Evolutionary conservation across 345 rosid species (phyloP).

Genomic region (Ceriops zippeliana): DNA sequence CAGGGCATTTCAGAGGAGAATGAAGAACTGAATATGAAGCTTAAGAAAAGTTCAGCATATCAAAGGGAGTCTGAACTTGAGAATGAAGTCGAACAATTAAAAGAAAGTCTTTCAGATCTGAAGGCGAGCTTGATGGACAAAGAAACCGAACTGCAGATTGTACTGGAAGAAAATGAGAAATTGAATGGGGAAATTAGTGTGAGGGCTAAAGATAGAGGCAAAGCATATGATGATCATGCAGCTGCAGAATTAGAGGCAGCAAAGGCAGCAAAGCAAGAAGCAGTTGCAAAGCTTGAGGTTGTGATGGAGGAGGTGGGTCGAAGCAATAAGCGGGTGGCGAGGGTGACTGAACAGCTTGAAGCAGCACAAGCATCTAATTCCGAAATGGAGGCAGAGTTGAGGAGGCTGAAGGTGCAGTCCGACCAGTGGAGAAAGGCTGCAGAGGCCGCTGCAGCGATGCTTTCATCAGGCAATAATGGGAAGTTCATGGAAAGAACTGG

Average conservation of each 20-base stretch:
- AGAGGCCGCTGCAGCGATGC: constrained; percentile 85
- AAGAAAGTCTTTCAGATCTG: constrained; percentile 42
- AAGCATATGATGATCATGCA: constrained; percentile 31
- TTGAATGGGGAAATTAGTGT: constrained; percentile 46
- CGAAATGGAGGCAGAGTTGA: constrained; percentile 78
- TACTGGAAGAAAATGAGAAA: constrained; percentile 46
- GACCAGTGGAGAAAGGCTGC: constrained; percentile 99
- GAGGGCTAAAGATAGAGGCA: constrained; percentile 39
- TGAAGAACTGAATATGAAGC: constrained; percentile 49
- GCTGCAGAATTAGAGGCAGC: constrained; percentile 36
- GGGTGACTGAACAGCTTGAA: constrained; percentile 58
- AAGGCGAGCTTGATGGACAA: constrained; percentile 49
- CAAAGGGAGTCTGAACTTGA: constrained; percentile 32
- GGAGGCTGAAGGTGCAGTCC: constrained; percentile 87
- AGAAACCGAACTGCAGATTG: constrained; percentile 44
- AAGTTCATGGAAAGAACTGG: constrained; percentile 56
- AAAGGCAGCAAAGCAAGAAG: constrained; percentile 53
- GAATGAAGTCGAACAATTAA: constrained; percentile 42
- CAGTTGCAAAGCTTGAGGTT: constrained; percentile 57
- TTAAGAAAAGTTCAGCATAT: constrained; percentile 27
- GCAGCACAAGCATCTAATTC: constrained; percentile 57
- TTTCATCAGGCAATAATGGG: constrained; percentile 64
- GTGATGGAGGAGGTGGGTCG: constrained; percentile 55
- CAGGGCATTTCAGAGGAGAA: constrained; percentile 78
- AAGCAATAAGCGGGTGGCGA: constrained; percentile 55